A percentile compares a stretch with the other conserved stretches of the same genome.
Conservation (phyloP, 2,329 filamentous ascomycete genomes). For the Mollisia scopiformis region DNA sequence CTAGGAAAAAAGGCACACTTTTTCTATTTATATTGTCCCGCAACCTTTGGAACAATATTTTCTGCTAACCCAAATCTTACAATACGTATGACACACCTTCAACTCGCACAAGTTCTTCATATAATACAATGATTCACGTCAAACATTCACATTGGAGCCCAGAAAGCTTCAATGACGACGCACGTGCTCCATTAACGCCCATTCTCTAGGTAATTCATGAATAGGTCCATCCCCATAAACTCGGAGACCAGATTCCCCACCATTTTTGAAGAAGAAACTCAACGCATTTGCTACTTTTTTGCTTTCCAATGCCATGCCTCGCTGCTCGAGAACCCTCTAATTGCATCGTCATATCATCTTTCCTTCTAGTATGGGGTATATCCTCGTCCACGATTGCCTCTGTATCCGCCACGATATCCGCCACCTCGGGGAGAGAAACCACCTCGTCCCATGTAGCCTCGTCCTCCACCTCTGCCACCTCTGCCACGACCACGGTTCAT, state of each 20-base stretch:
- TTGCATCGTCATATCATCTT: neutral
- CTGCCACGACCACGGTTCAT: slow-evolving; percentile 74
- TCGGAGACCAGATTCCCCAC: slow-evolving; percentile 1
- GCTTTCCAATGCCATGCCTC: slow-evolving; percentile 1
- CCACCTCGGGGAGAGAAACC: slow-evolving; percentile 41
- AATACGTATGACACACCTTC: neutral
- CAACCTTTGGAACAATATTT: too few species aligned
- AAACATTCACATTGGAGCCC: neutral
- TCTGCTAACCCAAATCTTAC: too few species aligned
- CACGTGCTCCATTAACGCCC: slow-evolving; percentile 12
- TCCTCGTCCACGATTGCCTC: slow-evolving; percentile 65
- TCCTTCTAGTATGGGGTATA: slow-evolving; percentile 62
- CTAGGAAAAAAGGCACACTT: too few species aligned
- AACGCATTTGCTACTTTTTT: neutral
- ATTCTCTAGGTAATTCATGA: neutral
- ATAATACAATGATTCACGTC: neutral
- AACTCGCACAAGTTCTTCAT: neutral
- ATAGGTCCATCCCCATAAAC: neutral
- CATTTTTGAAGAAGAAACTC: neutral
- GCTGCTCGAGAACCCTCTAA: neutral
- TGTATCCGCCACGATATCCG: slow-evolving; percentile 62
- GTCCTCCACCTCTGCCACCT: slow-evolving; percentile 47
- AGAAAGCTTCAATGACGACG: neutral
- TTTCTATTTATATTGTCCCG: too few species aligned
- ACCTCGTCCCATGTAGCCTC: slow-evolving; percentile 51